Evolutionary conservation across 1,139 yeast genomes (phyloP), one percentile per base, ranked within the genome.

Genomic region (Waltiozyma sp.): DNA sequence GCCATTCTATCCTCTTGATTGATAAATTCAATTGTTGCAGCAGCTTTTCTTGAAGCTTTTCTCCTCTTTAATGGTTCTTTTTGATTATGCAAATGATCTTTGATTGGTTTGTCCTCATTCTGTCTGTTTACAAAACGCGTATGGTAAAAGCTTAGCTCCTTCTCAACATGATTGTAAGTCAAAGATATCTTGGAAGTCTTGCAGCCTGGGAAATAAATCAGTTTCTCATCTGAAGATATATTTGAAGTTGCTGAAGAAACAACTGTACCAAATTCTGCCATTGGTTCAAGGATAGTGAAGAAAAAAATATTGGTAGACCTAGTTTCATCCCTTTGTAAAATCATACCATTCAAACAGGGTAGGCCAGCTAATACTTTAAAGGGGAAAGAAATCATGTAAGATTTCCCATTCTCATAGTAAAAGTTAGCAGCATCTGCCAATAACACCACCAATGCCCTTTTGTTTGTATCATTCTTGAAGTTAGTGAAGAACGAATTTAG

Each of bases 161-260:
- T 62, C 28, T 75, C 80, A 3, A 61, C 55, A 5, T 66, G 52
- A 50, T 75, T 73, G 46, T 61, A 72, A 1, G 85, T 77, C 5
- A 75, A 79, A 44, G 83, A 72, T 19, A 78, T 60, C 1, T 73
- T 64, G 3, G 53, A 51, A 1, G 49, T 49, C 18, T 70, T 62
- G 7, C 53, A 49, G 13, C 51, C 45, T 1, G 85, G 84, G 50
- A 76, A 77, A 21, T 67, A 59, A 39, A 75, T 55, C 38, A 85
- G 57, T 43, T 70, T 73, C 55, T 85, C 94, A 38, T 67, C 64
- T 2, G 73, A 62, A 0, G 81, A 69, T 13, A 86, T 73, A 1
- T 80, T 75, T 1, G 87, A 73, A 0, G 84, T 79, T 1, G 91
- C 77, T 0, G 88, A 78, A 0, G 91, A 76, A 0, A 79, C 74